Percentiles rank a stretch among this genome's conserved stretches.
These are phyloP conservation scores for Acmispon strigosus DNA, from an alignment of 306 rosid genomes.

Conservation along the genomic window DNA sequence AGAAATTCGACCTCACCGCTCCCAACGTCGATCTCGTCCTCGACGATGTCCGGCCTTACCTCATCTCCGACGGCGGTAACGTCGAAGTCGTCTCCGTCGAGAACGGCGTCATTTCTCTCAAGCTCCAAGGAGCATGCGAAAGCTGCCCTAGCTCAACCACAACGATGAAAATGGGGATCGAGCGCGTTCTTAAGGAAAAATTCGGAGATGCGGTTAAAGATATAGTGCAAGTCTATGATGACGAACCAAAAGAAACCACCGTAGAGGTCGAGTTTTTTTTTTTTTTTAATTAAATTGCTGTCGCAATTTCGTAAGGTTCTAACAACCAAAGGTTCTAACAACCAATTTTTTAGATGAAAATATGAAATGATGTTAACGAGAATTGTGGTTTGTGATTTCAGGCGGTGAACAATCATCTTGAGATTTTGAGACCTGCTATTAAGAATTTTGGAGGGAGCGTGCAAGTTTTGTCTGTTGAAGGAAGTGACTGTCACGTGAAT, in stretches of 20 bases:
- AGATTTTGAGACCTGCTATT: slow-evolving; percentile 84
- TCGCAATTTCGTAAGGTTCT: too few species aligned
- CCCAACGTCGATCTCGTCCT: slow-evolving; percentile 82
- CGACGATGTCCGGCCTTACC: slow-evolving; percentile 90
- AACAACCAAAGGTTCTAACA: too few species aligned
- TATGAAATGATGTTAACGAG: not conserved
- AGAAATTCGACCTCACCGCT: slow-evolving; percentile 60
- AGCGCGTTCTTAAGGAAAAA: slow-evolving; percentile 84
- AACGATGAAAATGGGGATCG: slow-evolving; percentile 96
- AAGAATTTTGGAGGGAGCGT: slow-evolving; percentile 88
- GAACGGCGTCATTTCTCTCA: slow-evolving; percentile 79
- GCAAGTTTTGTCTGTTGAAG: slow-evolving; percentile 64
- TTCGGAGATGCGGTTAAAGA: slow-evolving; percentile 78
- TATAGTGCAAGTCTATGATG: slow-evolving; percentile 54
- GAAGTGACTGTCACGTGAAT: slow-evolving; percentile 54
- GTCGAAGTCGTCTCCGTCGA: slow-evolving; percentile 81
- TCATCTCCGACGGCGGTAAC: slow-evolving; percentile 89
- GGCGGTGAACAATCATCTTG: slow-evolving; percentile 83
- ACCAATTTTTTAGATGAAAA: not conserved
- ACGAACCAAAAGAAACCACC: slow-evolving; percentile 36
- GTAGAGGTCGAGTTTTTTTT: slow-evolving; percentile 40
- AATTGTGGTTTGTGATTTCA: slow-evolving; percentile 18
- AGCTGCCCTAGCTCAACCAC: slow-evolving; percentile 97
- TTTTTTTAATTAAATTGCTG: too few species aligned
- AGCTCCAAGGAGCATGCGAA: slow-evolving; percentile 89